Evolutionary conservation across 495 filamentous ascomycete genomes (phyloP).

Genomic region (Xylaria curta): DNA sequence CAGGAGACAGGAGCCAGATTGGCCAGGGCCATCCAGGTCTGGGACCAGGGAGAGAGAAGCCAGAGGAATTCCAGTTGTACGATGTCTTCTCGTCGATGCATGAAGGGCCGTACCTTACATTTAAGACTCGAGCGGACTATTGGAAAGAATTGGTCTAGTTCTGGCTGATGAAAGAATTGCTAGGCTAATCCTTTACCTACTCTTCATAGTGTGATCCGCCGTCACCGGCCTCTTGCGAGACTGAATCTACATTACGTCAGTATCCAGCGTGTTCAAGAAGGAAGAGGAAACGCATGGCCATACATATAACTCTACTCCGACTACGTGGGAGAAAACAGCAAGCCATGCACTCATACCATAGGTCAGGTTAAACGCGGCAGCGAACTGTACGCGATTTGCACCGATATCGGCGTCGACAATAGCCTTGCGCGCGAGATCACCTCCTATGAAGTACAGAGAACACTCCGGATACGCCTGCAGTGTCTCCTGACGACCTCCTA

Average conservation of each 20-base stretch:
- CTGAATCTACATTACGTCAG: neutral
- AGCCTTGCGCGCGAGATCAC: neutral
- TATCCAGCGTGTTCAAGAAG: neutral
- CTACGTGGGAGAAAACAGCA: neutral
- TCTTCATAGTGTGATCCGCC: neutral
- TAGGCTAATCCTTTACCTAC: neutral
- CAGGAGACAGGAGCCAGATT: neutral
- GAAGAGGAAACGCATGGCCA: neutral
- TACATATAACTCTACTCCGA: constrained; percentile 16
- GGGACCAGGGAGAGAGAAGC: neutral
- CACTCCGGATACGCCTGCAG: constrained; percentile 16
- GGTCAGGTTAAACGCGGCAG: constrained; percentile 4
- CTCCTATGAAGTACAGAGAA: neutral
- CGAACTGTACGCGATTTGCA: neutral
- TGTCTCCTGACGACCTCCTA: neutral
- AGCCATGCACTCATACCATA: constrained; percentile 21
- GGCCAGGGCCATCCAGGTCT: neutral
- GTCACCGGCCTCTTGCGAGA: neutral
- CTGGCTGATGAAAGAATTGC: neutral
- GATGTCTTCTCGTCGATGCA: constrained; percentile 16
- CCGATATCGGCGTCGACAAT: constrained; percentile 5
- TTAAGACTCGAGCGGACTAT: constrained; percentile 5
- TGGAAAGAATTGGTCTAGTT: neutral
- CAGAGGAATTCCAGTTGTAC: neutral
- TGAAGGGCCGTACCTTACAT: constrained; percentile 20